Evolutionary conservation across 2,329 filamentous ascomycete species (phyloP).

Genomic region (Pyrenophora teres): DNA sequence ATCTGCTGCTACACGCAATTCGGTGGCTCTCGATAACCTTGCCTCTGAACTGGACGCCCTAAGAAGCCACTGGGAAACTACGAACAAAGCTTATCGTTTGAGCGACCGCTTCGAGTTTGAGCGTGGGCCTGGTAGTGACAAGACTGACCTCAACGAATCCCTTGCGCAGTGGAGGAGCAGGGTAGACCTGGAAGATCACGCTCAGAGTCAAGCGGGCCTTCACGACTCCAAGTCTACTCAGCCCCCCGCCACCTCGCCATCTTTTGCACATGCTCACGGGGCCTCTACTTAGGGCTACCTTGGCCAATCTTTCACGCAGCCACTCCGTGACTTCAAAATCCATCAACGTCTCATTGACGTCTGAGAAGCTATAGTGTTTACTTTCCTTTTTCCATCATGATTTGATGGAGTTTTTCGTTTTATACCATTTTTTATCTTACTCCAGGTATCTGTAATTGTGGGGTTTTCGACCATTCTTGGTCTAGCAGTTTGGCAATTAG

Average conservation of each 20-base stretch:
- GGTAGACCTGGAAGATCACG: conserved; percentile 38
- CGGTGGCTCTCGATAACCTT: conserved; percentile 82
- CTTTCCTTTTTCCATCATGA: conserved; percentile 2
- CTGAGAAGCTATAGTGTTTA: conserved; percentile 1
- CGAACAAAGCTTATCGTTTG: conserved; percentile 90
- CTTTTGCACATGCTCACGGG: conserved; percentile 1
- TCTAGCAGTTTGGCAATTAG: neutral
- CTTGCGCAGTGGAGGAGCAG: conserved; percentile 44
- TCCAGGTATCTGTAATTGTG: conserved; percentile 1
- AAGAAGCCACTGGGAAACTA: conserved; percentile 90
- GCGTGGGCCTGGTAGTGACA: conserved; percentile 47
- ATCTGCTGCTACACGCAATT: conserved; percentile 56
- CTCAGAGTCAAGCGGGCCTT: conserved; percentile 9
- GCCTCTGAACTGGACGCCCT: conserved; percentile 91
- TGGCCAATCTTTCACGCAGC: neutral
- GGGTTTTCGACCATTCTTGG: neutral
- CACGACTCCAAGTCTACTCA: conserved; percentile 6
- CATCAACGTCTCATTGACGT: neutral
- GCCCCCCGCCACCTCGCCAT: conserved; percentile 1
- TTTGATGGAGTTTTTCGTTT: conserved; percentile 4
- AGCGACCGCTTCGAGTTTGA: conserved; percentile 92
- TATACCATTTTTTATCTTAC: conserved; percentile 11
- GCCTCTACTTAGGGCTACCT: neutral
- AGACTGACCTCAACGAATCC: conserved; percentile 38
- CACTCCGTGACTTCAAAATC: conserved; percentile 3